Evolutionary conservation across 495 filamentous ascomycete genomes (phyloP).

Genomic region (Trichocladium antarcticum): DNA sequence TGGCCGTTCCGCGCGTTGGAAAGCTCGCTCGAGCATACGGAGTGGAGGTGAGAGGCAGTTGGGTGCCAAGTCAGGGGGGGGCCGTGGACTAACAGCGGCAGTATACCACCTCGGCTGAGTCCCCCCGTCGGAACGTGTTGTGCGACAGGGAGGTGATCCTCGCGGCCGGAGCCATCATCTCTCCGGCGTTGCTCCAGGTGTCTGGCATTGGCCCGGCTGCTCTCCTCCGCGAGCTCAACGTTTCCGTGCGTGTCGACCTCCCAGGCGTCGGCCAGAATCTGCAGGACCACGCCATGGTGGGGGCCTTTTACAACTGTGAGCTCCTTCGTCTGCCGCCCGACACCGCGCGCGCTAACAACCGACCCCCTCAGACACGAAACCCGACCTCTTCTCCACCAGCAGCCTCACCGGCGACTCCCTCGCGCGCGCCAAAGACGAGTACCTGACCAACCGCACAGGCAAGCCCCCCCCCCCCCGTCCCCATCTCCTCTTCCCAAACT

Average conservation of each 20-base stretch:
- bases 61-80: slow-evolving; percentile 8
- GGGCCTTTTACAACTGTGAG: slow-evolving; percentile 35
- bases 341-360: slow-evolving; percentile 4
- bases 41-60: slow-evolving; percentile 16
- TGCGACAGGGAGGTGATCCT: slow-evolving; percentile 49
- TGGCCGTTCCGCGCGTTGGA: slow-evolving; percentile 28
- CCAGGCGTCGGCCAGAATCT: slow-evolving; percentile 55
- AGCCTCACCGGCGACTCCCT: slow-evolving; percentile 26
- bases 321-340: background rate
- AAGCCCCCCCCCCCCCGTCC: background rate
- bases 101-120: slow-evolving; percentile 9
- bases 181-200: slow-evolving; percentile 51
- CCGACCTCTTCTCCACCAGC: slow-evolving; percentile 24
- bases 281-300: slow-evolving; percentile 51
- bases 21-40: slow-evolving; percentile 17
- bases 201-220: slow-evolving; percentile 47
- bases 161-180: slow-evolving; percentile 48
- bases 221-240: slow-evolving; percentile 38
- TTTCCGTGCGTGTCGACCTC: slow-evolving; percentile 42
- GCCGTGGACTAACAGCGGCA: slow-evolving; percentile 8
- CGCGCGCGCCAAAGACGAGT: slow-evolving; percentile 19
- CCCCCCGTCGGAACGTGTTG: slow-evolving; percentile 2
- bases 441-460: slow-evolving; percentile 29
- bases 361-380: slow-evolving; percentile 26
- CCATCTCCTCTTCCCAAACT: background rate